Percentiles rank a stretch among this genome's conserved stretches.
phyloP scores from a whole-genome alignment of 495 filamentous ascomycete species.

The Penicillium diatomitis region DNA sequence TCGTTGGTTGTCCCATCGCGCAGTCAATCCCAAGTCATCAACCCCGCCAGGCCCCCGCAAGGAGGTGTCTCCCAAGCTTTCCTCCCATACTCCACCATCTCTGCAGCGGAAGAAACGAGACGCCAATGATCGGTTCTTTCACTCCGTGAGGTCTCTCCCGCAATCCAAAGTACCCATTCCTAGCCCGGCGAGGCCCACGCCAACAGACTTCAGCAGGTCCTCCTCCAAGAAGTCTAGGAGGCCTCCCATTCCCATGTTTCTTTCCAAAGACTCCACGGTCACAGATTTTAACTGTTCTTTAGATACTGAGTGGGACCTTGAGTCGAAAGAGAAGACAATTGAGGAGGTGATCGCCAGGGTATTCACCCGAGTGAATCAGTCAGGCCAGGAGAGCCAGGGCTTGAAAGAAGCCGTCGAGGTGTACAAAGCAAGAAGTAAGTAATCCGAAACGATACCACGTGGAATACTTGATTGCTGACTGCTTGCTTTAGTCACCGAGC shows the following conservation, averaged over 20 bases:
- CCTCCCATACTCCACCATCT: no score
- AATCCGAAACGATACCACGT: background rate
- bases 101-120: background rate
- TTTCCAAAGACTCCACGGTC: conserved; percentile 64
- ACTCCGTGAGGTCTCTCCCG: background rate
- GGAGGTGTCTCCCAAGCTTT: background rate
- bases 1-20: background rate
- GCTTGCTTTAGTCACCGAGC: conserved; percentile 46
- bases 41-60: background rate
- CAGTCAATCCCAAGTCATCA: no score
- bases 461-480: conserved; percentile 2
- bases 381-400: conserved; percentile 49
- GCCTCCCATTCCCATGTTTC: conserved; percentile 33
- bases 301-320: conserved; percentile 63
- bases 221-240: conserved; percentile 16
- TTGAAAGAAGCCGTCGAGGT: conserved; percentile 60
- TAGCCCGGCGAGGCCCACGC: conserved; percentile 3
- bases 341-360: conserved; percentile 52
- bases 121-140: background rate
- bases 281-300: conserved; percentile 33
- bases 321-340: conserved; percentile 54
- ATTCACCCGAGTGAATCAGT: conserved; percentile 51
- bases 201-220: background rate
- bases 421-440: conserved; percentile 66
- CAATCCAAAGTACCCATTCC: background rate